Evolutionary conservation across 495 filamentous ascomycete species (phyloP).

Genomic region (Sporormia fimetaria): DNA sequence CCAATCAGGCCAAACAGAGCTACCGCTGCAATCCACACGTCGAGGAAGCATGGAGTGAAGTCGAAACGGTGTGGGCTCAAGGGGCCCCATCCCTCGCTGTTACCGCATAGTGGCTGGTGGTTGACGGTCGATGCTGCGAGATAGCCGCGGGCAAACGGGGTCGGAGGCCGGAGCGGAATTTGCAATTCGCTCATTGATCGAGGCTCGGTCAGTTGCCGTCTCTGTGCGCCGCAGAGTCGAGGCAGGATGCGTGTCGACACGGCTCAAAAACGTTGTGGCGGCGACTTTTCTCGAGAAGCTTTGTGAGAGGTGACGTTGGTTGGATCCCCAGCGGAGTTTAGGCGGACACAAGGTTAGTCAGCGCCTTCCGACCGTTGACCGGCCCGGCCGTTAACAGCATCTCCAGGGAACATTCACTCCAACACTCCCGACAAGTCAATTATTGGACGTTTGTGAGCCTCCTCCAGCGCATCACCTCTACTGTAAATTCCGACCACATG

Average conservation of each 20-base stretch:
- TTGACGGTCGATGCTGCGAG: constrained; percentile 23
- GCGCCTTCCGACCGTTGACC: too few relatives aligned
- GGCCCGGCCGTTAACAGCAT: too few relatives aligned
- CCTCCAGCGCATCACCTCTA: too few relatives aligned
- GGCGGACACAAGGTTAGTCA: too few relatives aligned
- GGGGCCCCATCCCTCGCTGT: constrained; percentile 91
- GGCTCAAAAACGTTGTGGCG: too few relatives aligned
- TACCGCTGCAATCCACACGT: constrained; percentile 66
- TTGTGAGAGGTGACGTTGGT: too few relatives aligned
- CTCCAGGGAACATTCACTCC: too few relatives aligned
- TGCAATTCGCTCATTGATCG: constrained; percentile 21
- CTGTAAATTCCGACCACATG: too few relatives aligned
- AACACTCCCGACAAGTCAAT: too few relatives aligned
- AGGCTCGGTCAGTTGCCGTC: constrained; percentile 1
- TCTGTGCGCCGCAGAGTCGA: constrained; percentile 9
- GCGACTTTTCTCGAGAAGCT: too few relatives aligned
- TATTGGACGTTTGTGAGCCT: too few relatives aligned
- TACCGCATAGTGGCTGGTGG: constrained; percentile 65
- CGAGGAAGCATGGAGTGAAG: constrained; percentile 93
- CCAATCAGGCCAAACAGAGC: constrained; percentile 65
- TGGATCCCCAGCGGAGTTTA: too few relatives aligned
- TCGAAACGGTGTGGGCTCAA: constrained; percentile 73
- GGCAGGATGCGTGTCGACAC: constrained; percentile 4
- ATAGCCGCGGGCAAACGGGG: constrained; percentile 23
- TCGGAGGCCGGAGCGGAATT: constrained; percentile 17